Evolutionary conservation across 805 yeast species (phyloP).

Genomic region (Ogataea nitratoaversa): DNA sequence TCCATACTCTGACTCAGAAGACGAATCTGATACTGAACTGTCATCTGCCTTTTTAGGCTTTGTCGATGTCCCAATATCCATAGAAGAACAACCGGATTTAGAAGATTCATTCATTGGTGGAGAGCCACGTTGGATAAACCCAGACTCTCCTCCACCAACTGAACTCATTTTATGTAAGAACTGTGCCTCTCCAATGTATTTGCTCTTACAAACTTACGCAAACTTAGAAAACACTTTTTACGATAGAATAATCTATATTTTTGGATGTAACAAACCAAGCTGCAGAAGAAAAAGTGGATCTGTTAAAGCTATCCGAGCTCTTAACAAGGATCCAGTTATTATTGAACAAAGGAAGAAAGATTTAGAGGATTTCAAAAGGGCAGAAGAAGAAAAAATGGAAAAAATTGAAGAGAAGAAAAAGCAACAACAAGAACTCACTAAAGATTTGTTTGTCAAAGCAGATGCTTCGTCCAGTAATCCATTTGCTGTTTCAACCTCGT

Average conservation of each 20-base stretch:
- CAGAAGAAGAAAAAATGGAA: constrained; percentile 40
- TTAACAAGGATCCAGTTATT: constrained; percentile 53
- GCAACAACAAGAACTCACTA: constrained; percentile 33
- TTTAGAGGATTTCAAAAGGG: constrained; percentile 37
- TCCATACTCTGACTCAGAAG: constrained; percentile 13
- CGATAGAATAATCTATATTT: constrained; percentile 78
- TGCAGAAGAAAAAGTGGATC: constrained; percentile 73
- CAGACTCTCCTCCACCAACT: constrained; percentile 51
- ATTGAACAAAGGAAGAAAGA: constrained; percentile 37
- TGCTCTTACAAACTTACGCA: constrained; percentile 76
- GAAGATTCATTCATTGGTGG: constrained; percentile 86
- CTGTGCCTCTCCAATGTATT: constrained; percentile 59
- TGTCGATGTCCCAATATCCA: constrained; percentile 56
- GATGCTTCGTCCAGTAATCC: constrained; percentile 22
- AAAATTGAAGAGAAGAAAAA: constrained; percentile 40
- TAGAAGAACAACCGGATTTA: constrained; percentile 40
- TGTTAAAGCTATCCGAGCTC: constrained; percentile 72
- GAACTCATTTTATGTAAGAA: constrained; percentile 56
- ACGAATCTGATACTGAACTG: constrained; percentile 5
- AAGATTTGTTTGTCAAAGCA: constrained; percentile 24
- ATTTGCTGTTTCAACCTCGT: constrained; percentile 22
- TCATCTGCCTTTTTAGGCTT: constrained; percentile 54
- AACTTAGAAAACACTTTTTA: constrained; percentile 69
- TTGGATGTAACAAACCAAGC: constrained; percentile 58
- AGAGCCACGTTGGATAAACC: constrained; percentile 64